Percentiles rank a stretch among this genome's conserved stretches.
phyloP scores from a whole-genome alignment of 2,329 filamentous ascomycete species.

The Mollisiaceae sp. region DNA sequence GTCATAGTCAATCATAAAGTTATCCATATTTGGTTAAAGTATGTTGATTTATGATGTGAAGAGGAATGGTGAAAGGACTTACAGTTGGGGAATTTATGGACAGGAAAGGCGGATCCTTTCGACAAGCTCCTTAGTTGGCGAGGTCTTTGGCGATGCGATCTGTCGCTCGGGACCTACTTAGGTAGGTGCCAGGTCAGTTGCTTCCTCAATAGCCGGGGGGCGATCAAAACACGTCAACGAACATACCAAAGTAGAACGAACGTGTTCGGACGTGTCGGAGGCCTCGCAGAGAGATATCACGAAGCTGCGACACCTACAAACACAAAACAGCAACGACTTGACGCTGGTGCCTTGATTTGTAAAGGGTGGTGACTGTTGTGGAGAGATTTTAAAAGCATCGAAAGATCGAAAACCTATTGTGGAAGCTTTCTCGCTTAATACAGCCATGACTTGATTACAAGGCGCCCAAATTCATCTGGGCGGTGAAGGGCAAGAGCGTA shows the following conservation, averaged over 20 bases:
- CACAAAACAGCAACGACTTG: not conserved
- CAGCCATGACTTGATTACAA: no score
- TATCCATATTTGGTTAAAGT: not conserved
- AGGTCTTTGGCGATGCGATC: not conserved
- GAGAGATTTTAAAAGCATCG: not conserved
- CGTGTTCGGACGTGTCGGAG: not conserved
- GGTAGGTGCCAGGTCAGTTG: no score
- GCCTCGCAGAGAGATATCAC: not conserved
- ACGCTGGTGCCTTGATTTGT: not conserved
- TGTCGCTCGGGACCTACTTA: no score
- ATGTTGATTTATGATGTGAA: not conserved
- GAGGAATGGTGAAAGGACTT: not conserved
- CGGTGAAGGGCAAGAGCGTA: not conserved
- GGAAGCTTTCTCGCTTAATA: not conserved
- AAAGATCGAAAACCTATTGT: not conserved
- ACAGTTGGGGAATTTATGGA: not conserved
- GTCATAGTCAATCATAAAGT: not conserved
- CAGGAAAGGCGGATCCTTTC: slow-evolving; percentile 3
- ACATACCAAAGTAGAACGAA: not conserved
- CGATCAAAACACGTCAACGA: not conserved
- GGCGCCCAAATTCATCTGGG: not conserved
- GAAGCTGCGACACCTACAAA: not conserved
- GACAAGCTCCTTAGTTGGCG: not conserved
- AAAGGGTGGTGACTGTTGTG: not conserved
- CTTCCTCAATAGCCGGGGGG: no score